Evolutionary conservation across 2,329 filamentous ascomycete species (phyloP), one percentile per base, ranked within the genome.

Genomic region (Fusarium gaditjirri): DNA sequence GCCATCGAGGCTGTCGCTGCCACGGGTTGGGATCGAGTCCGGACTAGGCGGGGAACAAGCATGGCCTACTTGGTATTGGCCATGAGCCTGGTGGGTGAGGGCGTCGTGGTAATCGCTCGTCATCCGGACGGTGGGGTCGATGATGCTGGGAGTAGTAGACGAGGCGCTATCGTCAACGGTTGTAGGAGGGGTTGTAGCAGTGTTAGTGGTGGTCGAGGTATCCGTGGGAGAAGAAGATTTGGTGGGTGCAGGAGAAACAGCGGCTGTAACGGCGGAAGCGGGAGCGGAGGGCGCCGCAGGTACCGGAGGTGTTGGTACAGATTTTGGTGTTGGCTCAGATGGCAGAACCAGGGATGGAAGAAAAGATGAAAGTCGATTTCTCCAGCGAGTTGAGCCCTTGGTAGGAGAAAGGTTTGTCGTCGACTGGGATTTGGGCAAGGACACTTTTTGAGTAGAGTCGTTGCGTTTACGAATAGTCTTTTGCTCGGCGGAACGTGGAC

Each of bases 281-380:
- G 74, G 66, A 65, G 73, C 70, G 49, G 62, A 61, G 58, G 68
- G 68, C 38, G 59, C 58, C 31, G 68, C 63, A 64, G 73, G 65
- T 49, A 54, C 65, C 13, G 61, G 54, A 41, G 69, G 65, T 49
- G 69, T 74, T 38, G 74, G 68, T 43, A 71, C 64, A 54, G 71
- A 60, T 61, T 64, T 80, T 43, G 68, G 72, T 39, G 69, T 53
- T 38, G 75, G 61, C 70, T 82, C 81, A 78, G 77, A 70, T 44
- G 78, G 76, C 61, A 79, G 58, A 50, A 80, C 83, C 78, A 84
- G 82, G 73, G 80, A 78, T 52, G 81, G 82, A 50, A 83, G 73
- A 44, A 83, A 74, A 25, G 79, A 78, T 44, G 81, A 82, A 46
- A 82, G 66, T 64, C 82, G 81, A 53, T 77, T 73, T 61, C 78